A percentile compares a stretch with the other conserved stretches of the same genome.
phyloP scores from a whole-genome alignment of 257 asterid species.

The Avicennia marina region DNA sequence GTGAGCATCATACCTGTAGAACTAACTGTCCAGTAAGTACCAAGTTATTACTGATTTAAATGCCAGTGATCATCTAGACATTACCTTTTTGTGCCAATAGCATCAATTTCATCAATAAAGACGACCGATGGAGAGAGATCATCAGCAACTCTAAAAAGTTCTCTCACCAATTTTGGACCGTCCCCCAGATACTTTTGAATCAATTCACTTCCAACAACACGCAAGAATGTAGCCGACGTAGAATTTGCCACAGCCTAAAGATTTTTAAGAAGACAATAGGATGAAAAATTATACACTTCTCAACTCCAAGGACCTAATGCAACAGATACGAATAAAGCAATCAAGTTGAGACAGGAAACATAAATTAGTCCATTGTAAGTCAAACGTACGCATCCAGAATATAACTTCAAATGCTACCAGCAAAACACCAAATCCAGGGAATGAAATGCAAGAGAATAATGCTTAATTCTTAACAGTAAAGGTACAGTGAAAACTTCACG shows the following conservation, averaged over 20 bases:
- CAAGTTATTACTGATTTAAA: not conserved
- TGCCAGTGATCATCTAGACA: not conserved
- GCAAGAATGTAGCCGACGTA: conserved; percentile 92
- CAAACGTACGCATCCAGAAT: not conserved
- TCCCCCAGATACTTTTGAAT: conserved; percentile 94
- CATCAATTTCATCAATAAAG: conserved; percentile 93
- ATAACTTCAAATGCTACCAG: not conserved
- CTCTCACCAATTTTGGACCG: conserved; percentile 95
- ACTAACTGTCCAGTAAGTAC: not conserved
- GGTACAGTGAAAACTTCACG: not conserved
- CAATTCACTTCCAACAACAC: conserved; percentile 94
- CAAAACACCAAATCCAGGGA: not conserved
- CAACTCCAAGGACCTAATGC: no score
- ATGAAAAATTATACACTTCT: conserved; percentile 26
- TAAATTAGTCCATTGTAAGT: not conserved
- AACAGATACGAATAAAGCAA: conserved; percentile 15
- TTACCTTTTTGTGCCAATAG: conserved; percentile 88
- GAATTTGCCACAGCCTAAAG: conserved; percentile 94
- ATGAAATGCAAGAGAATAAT: conserved; percentile 9
- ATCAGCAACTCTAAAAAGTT: conserved; percentile 94
- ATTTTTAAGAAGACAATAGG: not conserved
- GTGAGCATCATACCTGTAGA: conserved; percentile 79
- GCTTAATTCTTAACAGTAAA: no score
- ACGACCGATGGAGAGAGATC: conserved; percentile 92
- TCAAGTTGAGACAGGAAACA: not conserved